Evolutionary conservation across 2,329 filamentous ascomycete genomes (phyloP).

Genomic region (Thelonectria rubi): DNA sequence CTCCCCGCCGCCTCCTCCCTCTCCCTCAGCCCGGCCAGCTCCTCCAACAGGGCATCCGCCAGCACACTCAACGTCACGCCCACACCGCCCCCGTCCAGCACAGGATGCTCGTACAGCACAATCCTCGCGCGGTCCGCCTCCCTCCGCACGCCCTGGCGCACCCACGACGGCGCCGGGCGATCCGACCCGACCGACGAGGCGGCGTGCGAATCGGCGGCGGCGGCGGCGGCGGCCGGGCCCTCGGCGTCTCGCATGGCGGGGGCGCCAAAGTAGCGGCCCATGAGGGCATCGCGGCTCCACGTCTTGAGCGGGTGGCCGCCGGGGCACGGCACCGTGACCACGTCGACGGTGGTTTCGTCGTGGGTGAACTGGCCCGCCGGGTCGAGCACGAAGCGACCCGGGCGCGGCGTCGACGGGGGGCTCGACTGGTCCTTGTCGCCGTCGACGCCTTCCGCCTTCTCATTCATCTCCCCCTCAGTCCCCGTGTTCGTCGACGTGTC

Average conservation of each 20-base stretch:
- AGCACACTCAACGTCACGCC: slow-evolving; percentile 55
- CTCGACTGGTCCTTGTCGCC: slow-evolving; percentile 14
- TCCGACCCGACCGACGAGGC: slow-evolving; percentile 24
- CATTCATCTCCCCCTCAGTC: background rate
- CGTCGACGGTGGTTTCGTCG: slow-evolving; percentile 63
- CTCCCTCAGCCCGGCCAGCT: slow-evolving; percentile 50
- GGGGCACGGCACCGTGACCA: slow-evolving; percentile 63
- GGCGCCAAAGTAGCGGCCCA: slow-evolving; percentile 56
- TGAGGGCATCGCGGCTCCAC: slow-evolving; percentile 61
- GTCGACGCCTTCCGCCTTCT: background rate
- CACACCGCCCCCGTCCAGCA: slow-evolving; percentile 50
- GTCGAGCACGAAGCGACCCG: slow-evolving; percentile 47
- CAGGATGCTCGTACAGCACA: slow-evolving; percentile 61
- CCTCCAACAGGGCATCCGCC: slow-evolving; percentile 57
- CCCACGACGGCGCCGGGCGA: slow-evolving; percentile 55
- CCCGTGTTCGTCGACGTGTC: slow-evolving; percentile 12
- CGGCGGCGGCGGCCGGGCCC: slow-evolving; percentile 25
- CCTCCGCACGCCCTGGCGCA: slow-evolving; percentile 61
- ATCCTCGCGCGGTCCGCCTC: slow-evolving; percentile 59
- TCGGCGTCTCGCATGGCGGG: slow-evolving; percentile 53
- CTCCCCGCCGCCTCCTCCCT: slow-evolving; percentile 51
- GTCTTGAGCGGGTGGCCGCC: slow-evolving; percentile 62
- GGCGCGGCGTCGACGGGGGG: slow-evolving; percentile 9
- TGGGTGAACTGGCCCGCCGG: slow-evolving; percentile 50
- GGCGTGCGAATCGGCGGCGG: slow-evolving; percentile 11